Evolutionary conservation across 2,329 filamentous ascomycete species (phyloP).

Genomic region (Calonectria pauciramosa): DNA sequence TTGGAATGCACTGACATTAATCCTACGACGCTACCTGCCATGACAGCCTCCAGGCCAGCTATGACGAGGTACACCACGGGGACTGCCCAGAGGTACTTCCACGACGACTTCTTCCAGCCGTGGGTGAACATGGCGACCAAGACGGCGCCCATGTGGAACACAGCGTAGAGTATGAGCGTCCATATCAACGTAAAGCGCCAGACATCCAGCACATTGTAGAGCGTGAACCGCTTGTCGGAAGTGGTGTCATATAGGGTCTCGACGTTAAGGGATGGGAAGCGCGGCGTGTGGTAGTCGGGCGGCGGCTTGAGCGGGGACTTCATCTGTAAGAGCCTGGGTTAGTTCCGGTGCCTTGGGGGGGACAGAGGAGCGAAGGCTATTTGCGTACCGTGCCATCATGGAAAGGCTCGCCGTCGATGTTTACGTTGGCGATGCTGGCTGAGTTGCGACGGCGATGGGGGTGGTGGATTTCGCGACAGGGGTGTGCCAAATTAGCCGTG

Average conservation of each 20-base stretch:
- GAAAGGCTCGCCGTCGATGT: conserved; percentile 17
- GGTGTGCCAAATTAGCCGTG: conserved; percentile 17
- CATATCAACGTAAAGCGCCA: conserved; percentile 91
- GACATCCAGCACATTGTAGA: conserved; percentile 83
- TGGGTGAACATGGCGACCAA: conserved; percentile 81
- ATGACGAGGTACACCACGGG: conserved; percentile 79
- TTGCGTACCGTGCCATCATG: conserved; percentile 43
- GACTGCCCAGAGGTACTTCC: conserved; percentile 78
- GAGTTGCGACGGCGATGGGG: conserved; percentile 31
- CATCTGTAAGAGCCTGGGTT: conserved; percentile 40
- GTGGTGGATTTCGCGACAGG: conserved; percentile 34
- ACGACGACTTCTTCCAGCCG: conserved; percentile 67
- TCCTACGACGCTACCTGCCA: conserved; percentile 86
- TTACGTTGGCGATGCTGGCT: conserved; percentile 22
- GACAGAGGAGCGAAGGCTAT: background rate
- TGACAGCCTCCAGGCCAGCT: conserved; percentile 80
- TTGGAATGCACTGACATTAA: conserved; percentile 73
- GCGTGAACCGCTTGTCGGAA: conserved; percentile 63
- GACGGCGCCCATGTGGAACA: conserved; percentile 81
- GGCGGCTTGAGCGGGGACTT: conserved; percentile 53
- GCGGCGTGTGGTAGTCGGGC: conserved; percentile 72
- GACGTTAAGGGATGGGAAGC: conserved; percentile 88
- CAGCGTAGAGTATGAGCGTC: conserved; percentile 84
- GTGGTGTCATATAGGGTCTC: conserved; percentile 64
- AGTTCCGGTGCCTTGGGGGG: conserved; percentile 6